Conservation (phyloP, 78 protist genomes). For the Emiliania huxleyi region DNA sequence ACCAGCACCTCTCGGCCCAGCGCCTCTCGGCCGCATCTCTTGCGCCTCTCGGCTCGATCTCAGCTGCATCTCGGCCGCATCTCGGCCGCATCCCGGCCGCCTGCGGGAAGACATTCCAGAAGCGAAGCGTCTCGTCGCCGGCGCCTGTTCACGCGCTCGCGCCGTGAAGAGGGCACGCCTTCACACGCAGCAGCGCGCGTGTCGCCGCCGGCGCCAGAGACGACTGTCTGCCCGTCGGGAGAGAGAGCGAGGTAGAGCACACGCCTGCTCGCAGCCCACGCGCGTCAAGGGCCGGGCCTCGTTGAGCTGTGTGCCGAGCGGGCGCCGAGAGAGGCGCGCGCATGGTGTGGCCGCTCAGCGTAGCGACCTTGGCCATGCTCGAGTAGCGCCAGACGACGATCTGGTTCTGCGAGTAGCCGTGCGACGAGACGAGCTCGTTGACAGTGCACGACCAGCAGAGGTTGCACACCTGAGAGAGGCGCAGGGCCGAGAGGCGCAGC, state of each 20-base stretch:
- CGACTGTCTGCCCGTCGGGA: conserved; percentile 64
- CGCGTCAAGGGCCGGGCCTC: neutral
- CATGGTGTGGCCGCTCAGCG: conserved; percentile 53
- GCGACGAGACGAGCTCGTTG: conserved; percentile 60
- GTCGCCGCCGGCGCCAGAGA: conserved; percentile 57
- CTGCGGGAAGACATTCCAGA: conserved; percentile 67
- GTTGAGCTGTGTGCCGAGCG: neutral
- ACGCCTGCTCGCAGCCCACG: no score
- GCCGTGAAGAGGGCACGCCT: neutral
- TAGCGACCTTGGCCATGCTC: conserved; percentile 15
- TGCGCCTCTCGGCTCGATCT: no score
- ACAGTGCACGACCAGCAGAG: conserved; percentile 49
- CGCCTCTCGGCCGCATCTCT: no score
- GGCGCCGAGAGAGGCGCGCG: conserved; percentile 53
- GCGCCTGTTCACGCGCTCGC: conserved; percentile 59
- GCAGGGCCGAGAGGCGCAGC: neutral
- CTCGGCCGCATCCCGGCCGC: no score
- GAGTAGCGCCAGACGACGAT: conserved; percentile 6
- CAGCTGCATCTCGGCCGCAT: no score
- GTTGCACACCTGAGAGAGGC: conserved; percentile 48
- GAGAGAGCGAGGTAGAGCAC: conserved; percentile 34
- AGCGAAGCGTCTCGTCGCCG: conserved; percentile 66
- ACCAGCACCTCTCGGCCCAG: no score
- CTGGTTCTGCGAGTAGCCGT: conserved; percentile 60
- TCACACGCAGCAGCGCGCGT: neutral